Evolutionary conservation across 1,284 basidiomycete genomes (phyloP).

Genomic region (Melampsora medusae): DNA sequence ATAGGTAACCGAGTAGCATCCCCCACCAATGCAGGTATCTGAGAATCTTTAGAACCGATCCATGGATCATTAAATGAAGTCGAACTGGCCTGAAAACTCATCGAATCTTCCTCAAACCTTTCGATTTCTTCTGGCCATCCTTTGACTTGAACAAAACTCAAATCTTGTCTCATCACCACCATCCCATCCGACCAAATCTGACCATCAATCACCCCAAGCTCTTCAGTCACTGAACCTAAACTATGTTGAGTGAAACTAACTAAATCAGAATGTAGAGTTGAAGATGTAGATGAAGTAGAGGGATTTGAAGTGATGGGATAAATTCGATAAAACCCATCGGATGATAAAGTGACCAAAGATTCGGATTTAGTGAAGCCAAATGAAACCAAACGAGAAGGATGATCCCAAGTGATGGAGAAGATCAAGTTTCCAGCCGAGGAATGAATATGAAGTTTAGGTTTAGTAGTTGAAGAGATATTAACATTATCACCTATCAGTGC

Average conservation of each 20-base stretch:
- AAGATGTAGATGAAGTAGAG: conserved; percentile 45
- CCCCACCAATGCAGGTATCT: not conserved
- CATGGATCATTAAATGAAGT: conserved; percentile 11
- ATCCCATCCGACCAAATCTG: conserved; percentile 79
- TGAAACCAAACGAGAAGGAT: conserved; percentile 61
- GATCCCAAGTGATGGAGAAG: conserved; percentile 34
- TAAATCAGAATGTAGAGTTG: conserved; percentile 58
- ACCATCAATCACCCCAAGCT: conserved; percentile 76
- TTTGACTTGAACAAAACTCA: conserved; percentile 69
- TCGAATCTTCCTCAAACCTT: not conserved
- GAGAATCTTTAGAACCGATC: not conserved
- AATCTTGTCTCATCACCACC: conserved; percentile 75
- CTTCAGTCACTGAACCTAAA: conserved; percentile 77
- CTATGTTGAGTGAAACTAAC: conserved; percentile 77
- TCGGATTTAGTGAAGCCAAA: conserved; percentile 81
- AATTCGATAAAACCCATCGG: conserved; percentile 84
- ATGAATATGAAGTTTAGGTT: conserved; percentile 26
- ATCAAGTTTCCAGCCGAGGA: conserved; percentile 27
- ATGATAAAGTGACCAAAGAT: conserved; percentile 77
- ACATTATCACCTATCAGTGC: conserved; percentile 14
- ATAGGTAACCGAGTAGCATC: conserved; percentile 20
- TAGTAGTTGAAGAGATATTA: conserved; percentile 21
- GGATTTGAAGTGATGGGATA: conserved; percentile 67
- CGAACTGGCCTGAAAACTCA: not conserved
- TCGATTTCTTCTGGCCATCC: conserved; percentile 32